Evolutionary conservation across 169 alveolate genomes (phyloP).

Genomic region (Plasmodium berghei): DNA sequence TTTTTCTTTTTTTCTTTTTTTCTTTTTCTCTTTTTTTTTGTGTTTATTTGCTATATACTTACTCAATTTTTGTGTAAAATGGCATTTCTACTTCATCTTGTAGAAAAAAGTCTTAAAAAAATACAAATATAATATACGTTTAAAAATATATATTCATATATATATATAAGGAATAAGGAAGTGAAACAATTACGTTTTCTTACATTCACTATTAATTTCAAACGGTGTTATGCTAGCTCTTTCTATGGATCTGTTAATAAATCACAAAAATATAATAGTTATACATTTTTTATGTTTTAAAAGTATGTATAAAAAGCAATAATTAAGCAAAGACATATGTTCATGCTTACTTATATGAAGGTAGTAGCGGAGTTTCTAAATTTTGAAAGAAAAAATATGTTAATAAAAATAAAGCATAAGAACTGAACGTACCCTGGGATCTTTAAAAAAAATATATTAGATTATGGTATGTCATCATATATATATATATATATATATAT

Average conservation of each 20-base stretch:
- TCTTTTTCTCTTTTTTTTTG: background rate
- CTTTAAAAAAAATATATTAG: constrained; percentile 14
- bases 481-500: constrained; percentile 12
- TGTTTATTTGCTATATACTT: background rate
- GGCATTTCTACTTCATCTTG: constrained; percentile 73
- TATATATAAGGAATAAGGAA: background rate
- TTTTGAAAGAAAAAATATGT: constrained; percentile 85
- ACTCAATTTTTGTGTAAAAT: constrained; percentile 52
- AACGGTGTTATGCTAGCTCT: constrained; percentile 40
- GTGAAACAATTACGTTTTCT: background rate
- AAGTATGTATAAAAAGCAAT: background rate
- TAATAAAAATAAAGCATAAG: constrained; percentile 88
- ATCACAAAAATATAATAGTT: background rate
- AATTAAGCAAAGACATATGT: background rate
- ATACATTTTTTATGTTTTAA: background rate
- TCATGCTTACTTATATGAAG: constrained; percentile 77
- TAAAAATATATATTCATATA: background rate
- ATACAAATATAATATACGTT: background rate
- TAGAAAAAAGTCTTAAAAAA: constrained; percentile 38
- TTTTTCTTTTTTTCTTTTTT: background rate
- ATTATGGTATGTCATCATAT: background rate
- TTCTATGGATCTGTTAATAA: constrained; percentile 45
- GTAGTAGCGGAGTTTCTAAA: constrained; percentile 84
- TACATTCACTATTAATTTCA: constrained; percentile 72
- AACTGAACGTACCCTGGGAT: constrained; percentile 85